phyloP scores from a whole-genome alignment of 192 early-diverging fungal genomes.

The Chytriomyces sp. region DNA sequence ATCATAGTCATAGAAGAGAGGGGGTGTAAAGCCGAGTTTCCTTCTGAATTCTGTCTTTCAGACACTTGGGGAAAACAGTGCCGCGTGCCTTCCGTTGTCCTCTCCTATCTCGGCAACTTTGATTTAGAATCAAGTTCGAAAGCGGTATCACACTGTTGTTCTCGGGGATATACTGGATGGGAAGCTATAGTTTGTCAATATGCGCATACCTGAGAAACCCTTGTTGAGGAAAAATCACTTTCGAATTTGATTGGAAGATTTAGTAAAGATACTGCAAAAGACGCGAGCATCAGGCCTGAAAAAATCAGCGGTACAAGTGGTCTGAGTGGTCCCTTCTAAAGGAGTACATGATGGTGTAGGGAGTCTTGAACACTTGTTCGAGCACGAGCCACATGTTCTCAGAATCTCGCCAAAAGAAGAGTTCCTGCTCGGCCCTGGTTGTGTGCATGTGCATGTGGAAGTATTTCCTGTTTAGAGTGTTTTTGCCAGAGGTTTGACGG shows the following conservation, averaged over 20 bases:
- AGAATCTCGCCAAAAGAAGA: slow-evolving; percentile 92
- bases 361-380: slow-evolving; percentile 91
- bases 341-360: slow-evolving; percentile 96
- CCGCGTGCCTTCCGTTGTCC: slow-evolving; percentile 87
- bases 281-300: too few relatives aligned
- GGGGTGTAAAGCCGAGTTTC: too few relatives aligned
- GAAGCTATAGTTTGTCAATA: slow-evolving; percentile 55
- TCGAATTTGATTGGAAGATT: slow-evolving; percentile 38
- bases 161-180: slow-evolving; percentile 55
- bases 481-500: too few relatives aligned
- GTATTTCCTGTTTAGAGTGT: too few relatives aligned
- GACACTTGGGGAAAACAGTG: slow-evolving; percentile 77
- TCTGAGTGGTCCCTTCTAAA: slow-evolving; percentile 90
- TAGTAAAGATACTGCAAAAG: too few relatives aligned
- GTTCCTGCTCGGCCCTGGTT: slow-evolving; percentile 71
- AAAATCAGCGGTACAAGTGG: slow-evolving; percentile 54
- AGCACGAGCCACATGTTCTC: slow-evolving; percentile 87
- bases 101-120: slow-evolving; percentile 89
- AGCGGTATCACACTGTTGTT: slow-evolving; percentile 61
- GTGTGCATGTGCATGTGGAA: too few relatives aligned
- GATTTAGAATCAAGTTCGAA: slow-evolving; percentile 91
- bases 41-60: too few relatives aligned
- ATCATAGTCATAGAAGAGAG: too few relatives aligned
- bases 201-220: slow-evolving; percentile 72
- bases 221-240: slow-evolving; percentile 32